A percentile compares a stretch with the other conserved stretches of the same genome.
These are phyloP conservation scores for Fusarium nodosum DNA, from an alignment of 2,329 filamentous ascomycete genomes.

Conservation along the genomic window DNA sequence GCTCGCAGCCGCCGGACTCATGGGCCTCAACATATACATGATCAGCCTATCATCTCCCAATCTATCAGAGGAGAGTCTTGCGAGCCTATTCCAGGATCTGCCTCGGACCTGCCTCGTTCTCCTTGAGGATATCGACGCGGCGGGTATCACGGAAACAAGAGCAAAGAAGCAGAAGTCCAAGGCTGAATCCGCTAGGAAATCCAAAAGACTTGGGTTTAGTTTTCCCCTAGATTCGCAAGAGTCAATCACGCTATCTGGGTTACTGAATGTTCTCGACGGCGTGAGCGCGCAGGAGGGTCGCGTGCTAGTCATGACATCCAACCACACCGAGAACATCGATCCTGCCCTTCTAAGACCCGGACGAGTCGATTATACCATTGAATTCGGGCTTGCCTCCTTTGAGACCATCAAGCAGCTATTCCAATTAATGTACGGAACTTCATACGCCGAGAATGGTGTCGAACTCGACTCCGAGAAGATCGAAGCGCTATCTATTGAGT, in stretches of 20 bases:
- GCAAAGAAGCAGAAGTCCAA: neutral
- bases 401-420: conserved; percentile 21
- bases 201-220: neutral
- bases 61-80: conserved; percentile 30
- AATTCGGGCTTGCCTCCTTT: conserved; percentile 27
- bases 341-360: conserved; percentile 24
- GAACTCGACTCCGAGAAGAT: neutral
- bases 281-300: conserved; percentile 76
- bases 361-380: conserved; percentile 24
- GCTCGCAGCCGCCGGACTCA: conserved; percentile 31
- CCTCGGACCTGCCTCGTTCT: conserved; percentile 31
- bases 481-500: conserved; percentile 15
- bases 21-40: conserved; percentile 41
- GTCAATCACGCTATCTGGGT: conserved; percentile 64
- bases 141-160: conserved; percentile 18
- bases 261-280: conserved; percentile 77
- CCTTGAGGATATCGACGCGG: conserved; percentile 37
- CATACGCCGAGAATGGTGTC: neutral
- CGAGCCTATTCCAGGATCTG: conserved; percentile 14
- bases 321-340: conserved; percentile 55
- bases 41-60: conserved; percentile 23
- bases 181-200: neutral
- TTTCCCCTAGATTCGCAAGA: neutral
- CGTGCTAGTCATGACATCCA: conserved; percentile 79
- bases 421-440: conserved; percentile 20